Base-by-base conservation (phyloP, 2,329 filamentous ascomycete genomes). In the Beauveria medogensis region DNA sequence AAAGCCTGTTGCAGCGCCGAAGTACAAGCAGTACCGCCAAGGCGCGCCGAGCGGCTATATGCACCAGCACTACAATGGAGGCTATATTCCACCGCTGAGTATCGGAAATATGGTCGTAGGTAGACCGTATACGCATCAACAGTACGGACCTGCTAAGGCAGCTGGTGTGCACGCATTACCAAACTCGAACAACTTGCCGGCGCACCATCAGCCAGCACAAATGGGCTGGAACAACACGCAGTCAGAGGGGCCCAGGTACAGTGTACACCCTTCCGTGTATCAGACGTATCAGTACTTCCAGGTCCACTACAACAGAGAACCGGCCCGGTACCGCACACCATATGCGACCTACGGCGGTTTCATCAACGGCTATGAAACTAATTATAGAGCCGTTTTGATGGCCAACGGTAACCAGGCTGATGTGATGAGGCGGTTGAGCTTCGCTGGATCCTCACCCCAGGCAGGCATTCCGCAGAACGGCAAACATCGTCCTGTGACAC, bases 331-430 rank as follows among this genome's bases (percentile, higher is more conserved):
- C 62, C 78, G 81, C 55, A 85, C 82, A 5, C 84, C 84, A 1
- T 87, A 87, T 67, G 77, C 80, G 18, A 74, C 77, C 2, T 78
- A 74, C 72, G 80, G 81, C 26, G 84, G 83, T 0, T 86, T 86
- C 65, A 83, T 80, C 40, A 86, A 86, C 63, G 82, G 82, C 5
- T 85, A 85, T 61, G 81, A 85, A 69, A 81, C 80, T 22, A 80
- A 79, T 53, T 63, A 79, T 20, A 73, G 75, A 54, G 76, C 77
- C 20, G 77, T 81, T 61, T 63, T 81, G 50, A 75, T 78, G 70
- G 65, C 68, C 14, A 71, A 69, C 2, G 30, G 50, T 16, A 40
- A 5, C 54, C 67, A 69, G 20, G 64, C 66, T 20, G 67, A 70
- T 8, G 54, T 69, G n/a, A 55, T 71, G 41, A 66, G 66, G 52